Percentiles rank a stretch among this genome's conserved stretches.
These are phyloP conservation scores for Rutstroemia sp. DNA, from an alignment of 2,329 filamentous ascomycete species.

Conservation along the genomic window DNA sequence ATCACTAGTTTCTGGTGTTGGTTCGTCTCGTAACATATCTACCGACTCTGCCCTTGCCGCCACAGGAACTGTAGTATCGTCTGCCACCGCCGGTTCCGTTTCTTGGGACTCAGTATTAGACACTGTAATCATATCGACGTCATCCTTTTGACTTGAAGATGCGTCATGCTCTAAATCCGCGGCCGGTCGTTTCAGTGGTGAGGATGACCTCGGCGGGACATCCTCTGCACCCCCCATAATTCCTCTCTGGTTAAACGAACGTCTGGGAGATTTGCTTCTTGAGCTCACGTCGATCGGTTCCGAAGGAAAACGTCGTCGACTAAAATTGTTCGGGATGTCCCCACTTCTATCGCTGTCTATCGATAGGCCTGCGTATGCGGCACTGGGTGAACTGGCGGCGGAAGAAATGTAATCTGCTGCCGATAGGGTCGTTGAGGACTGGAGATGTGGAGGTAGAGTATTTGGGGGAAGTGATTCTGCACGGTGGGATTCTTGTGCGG, in stretches of 20 bases:
- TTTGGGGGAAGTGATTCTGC: conserved; percentile 38
- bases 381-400: conserved; percentile 49
- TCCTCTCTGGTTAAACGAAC: conserved; percentile 38
- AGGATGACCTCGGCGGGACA: conserved; percentile 52
- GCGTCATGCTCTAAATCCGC: conserved; percentile 31
- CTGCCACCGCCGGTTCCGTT: neutral
- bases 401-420: conserved; percentile 46
- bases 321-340: conserved; percentile 20
- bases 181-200: conserved; percentile 55
- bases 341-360: conserved; percentile 47
- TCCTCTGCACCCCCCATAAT: conserved; percentile 56
- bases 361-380: conserved; percentile 49
- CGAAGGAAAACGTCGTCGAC: conserved; percentile 29
- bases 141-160: conserved; percentile 22
- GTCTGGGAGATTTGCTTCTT: conserved; percentile 43
- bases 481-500: conserved; percentile 11
- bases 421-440: conserved; percentile 34
- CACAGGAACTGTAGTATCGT: conserved; percentile 7
- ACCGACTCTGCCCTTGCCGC: conserved; percentile 17
- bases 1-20: neutral
- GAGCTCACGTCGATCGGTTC: conserved; percentile 23
- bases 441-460: conserved; percentile 39
- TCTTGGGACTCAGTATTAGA: conserved; percentile 8
- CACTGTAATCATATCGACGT: conserved; percentile 29
- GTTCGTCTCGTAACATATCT: conserved; percentile 20